Evolutionary conservation across 2,329 filamentous ascomycete genomes (phyloP).

Genomic region (Penicillium sp.): DNA sequence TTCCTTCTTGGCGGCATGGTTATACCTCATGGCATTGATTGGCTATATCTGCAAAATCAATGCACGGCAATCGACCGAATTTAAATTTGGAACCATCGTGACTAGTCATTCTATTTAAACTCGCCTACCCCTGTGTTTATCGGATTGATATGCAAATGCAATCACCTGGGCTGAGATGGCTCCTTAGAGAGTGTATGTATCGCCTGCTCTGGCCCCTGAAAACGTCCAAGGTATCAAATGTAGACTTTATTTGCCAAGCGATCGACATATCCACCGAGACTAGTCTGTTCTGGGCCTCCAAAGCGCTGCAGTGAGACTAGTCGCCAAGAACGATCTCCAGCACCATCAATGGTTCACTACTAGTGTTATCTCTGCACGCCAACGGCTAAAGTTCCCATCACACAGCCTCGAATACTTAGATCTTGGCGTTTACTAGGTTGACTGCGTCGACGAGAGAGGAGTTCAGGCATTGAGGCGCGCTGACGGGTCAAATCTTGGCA

Average conservation of each 20-base stretch:
- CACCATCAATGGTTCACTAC: conserved; percentile 8
- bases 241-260: conserved; percentile 15
- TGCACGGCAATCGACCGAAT: background rate
- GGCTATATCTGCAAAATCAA: background rate
- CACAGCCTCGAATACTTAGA: conserved; percentile 13
- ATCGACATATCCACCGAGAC: conserved; percentile 12
- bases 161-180: background rate
- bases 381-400: background rate
- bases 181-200: background rate
- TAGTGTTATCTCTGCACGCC: conserved; percentile 8
- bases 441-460: background rate
- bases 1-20: conserved; percentile 2
- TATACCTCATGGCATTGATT: background rate
- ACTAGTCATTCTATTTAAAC: background rate
- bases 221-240: conserved; percentile 1
- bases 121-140: background rate
- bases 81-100: background rate
- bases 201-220: conserved; percentile 7
- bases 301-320: conserved; percentile 6
- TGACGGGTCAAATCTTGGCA: conserved; percentile 5
- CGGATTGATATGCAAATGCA: background rate
- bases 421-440: conserved; percentile 2
- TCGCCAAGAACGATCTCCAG: conserved; percentile 13
- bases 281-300: conserved; percentile 7
- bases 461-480: background rate